phyloP scores from a whole-genome alignment of 1,139 yeast genomes.

The Protomyces inundatus region DNA sequence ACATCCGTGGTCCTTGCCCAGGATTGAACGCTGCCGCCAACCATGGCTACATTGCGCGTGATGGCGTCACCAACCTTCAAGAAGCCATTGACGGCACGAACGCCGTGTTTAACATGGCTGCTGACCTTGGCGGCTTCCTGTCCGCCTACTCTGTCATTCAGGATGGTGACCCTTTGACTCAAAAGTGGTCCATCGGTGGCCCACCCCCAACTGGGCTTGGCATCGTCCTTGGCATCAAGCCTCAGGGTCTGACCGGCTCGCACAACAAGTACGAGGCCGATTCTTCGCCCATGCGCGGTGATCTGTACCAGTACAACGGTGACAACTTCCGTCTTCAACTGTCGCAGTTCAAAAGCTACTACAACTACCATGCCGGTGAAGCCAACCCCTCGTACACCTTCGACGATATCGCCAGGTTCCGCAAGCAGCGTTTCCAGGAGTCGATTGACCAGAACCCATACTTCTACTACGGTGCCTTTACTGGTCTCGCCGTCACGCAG shows the following conservation, averaged over 20 bases:
- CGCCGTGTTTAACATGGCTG: conserved; percentile 17
- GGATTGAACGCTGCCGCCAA: conserved; percentile 21
- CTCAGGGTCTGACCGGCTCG: conserved; percentile 13
- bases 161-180: conserved; percentile 13
- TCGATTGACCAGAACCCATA: conserved; percentile 18
- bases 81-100: conserved; percentile 19
- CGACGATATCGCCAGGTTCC: conserved; percentile 7
- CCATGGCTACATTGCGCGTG: conserved; percentile 15
- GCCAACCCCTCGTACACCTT: conserved; percentile 1
- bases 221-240: neutral
- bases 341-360: conserved; percentile 14
- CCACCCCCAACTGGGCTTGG: neutral
- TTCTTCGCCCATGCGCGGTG: conserved; percentile 19
- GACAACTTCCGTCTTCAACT: conserved; percentile 14
- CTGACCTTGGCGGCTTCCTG: conserved; percentile 22
- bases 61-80: conserved; percentile 11
- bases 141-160: conserved; percentile 11
- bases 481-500: conserved; percentile 17
- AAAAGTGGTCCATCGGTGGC: conserved; percentile 18
- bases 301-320: conserved; percentile 19
- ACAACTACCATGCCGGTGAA: conserved; percentile 10
- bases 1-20: conserved; percentile 22
- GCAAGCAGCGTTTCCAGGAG: conserved; percentile 13
- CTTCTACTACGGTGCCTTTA: conserved; percentile 21
- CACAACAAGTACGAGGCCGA: conserved; percentile 26